These are phyloP conservation scores for Fusarium illudens DNA, from an alignment of 2,329 filamentous ascomycete species.

Conservation along the genomic window DNA sequence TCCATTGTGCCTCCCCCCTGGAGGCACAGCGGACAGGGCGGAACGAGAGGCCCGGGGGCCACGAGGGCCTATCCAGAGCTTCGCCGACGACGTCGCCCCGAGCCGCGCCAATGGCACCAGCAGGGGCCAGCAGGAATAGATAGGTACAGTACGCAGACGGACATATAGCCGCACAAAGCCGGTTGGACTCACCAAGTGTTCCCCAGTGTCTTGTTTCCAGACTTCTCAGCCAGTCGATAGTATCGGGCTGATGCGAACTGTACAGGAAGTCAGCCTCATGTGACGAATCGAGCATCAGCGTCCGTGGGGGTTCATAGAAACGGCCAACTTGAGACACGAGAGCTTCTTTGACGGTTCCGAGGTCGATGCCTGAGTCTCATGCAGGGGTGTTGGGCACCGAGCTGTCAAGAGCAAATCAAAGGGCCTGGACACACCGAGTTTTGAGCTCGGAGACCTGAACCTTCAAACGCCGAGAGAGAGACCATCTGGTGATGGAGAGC, in stretches of 20 bases:
- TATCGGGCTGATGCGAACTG: constrained; percentile 87
- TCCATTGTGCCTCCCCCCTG: constrained; percentile 12
- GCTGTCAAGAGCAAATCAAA: constrained; percentile 24
- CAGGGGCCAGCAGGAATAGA: constrained; percentile 13
- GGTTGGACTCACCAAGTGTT: constrained; percentile 84
- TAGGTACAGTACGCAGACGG: constrained; percentile 13
- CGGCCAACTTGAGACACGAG: neutral
- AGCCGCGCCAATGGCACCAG: constrained; percentile 18
- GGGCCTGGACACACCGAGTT: constrained; percentile 23
- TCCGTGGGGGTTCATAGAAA: constrained; percentile 21
- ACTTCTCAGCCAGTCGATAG: constrained; percentile 88
- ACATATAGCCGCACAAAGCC: constrained; percentile 27
- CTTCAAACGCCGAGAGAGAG: neutral
- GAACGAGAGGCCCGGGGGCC: constrained; percentile 2
- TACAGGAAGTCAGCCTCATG: constrained; percentile 59
- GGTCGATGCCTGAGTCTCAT: constrained; percentile 19
- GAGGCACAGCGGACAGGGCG: neutral
- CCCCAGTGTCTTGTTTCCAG: constrained; percentile 87
- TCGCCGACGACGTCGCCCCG: neutral
- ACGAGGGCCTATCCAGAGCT: constrained; percentile 29
- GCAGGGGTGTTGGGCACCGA: constrained; percentile 23
- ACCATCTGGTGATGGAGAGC: neutral
- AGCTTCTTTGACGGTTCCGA: neutral
- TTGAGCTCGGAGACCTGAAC: neutral
- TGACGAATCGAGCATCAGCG: constrained; percentile 40